Percentiles rank a stretch among this genome's conserved stretches.
These are phyloP conservation scores for Amphibolis antarctica DNA, from an alignment of 106 monocot species.

Conservation along the genomic window DNA sequence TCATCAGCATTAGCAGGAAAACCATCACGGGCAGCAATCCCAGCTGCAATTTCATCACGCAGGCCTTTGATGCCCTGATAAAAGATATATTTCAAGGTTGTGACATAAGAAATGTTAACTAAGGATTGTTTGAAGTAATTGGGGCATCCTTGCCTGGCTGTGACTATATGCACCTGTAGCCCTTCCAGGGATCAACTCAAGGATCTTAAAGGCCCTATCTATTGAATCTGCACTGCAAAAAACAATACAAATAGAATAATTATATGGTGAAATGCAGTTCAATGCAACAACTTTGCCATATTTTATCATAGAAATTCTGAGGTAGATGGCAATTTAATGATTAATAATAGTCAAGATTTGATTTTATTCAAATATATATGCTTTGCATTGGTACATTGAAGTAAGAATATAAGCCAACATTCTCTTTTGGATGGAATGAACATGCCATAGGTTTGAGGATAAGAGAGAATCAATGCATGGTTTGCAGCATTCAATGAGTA, in stretches of 20 bases:
- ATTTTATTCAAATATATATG: no score
- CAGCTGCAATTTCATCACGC: conserved; percentile 85
- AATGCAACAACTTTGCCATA: background rate
- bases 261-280: background rate
- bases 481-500: no score
- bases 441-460: no score
- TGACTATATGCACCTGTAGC: conserved; percentile 99
- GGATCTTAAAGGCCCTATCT: conserved; percentile 56
- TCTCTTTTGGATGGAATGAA: no score
- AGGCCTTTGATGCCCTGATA: conserved; percentile 84
- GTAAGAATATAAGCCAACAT: no score
- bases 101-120: background rate
- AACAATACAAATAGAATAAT: background rate
- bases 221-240: conserved; percentile 61
- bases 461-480: no score
- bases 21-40: conserved; percentile 82
- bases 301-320: no score
- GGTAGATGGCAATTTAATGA: no score
- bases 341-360: no score
- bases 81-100: background rate
- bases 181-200: conserved; percentile 72
- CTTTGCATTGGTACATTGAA: no score
- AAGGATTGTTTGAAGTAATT: background rate
- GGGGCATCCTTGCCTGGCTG: conserved; percentile 66
- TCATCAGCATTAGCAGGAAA: conserved; percentile 83